Evolutionary conservation across 2,329 filamentous ascomycete species (phyloP).

Genomic region (Ramichloridium luteum): DNA sequence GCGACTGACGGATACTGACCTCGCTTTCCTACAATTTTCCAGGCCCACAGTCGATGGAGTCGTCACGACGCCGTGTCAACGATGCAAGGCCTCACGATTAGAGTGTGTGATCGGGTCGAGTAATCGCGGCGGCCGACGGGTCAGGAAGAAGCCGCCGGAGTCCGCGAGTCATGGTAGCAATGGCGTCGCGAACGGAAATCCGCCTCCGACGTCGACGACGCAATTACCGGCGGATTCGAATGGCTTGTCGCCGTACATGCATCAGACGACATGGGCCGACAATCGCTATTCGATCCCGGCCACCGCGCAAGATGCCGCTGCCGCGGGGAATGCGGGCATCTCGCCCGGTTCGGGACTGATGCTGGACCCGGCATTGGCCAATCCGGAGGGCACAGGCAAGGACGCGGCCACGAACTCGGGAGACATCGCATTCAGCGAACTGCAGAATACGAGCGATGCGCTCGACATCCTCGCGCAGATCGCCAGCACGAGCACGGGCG

Average conservation of each 20-base stretch:
- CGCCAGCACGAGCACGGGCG: slow-evolving; percentile 26
- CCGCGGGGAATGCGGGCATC: slow-evolving; percentile 3
- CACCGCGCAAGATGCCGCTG: slow-evolving; percentile 3
- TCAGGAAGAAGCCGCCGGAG: slow-evolving; percentile 38
- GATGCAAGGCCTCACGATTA: slow-evolving; percentile 45
- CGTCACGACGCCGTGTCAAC: slow-evolving; percentile 42
- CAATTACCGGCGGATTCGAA: no score
- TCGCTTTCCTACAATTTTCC: no score
- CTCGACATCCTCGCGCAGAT: slow-evolving; percentile 37
- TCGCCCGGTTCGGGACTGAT: slow-evolving; percentile 18
- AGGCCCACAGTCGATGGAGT: slow-evolving; percentile 35
- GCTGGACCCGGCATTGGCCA: slow-evolving; percentile 22
- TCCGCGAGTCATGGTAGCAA: slow-evolving; percentile 22
- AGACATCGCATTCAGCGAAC: slow-evolving; percentile 28
- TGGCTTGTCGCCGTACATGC: slow-evolving; percentile 1
- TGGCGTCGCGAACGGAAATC: no score
- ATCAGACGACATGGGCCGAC: slow-evolving; percentile 1
- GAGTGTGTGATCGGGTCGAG: slow-evolving; percentile 48
- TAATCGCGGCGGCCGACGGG: slow-evolving; percentile 46
- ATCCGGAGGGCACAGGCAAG: slow-evolving; percentile 19
- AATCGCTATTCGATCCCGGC: slow-evolving; percentile 2
- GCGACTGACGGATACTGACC: no score
- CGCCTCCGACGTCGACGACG: no score
- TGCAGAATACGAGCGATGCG: slow-evolving; percentile 39
- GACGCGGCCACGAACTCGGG: slow-evolving; percentile 19